Evolutionary conservation across 148 eudicot species (phyloP), one percentile per base, ranked within the genome.

Genomic region (Hydrangea macrophylla): DNA sequence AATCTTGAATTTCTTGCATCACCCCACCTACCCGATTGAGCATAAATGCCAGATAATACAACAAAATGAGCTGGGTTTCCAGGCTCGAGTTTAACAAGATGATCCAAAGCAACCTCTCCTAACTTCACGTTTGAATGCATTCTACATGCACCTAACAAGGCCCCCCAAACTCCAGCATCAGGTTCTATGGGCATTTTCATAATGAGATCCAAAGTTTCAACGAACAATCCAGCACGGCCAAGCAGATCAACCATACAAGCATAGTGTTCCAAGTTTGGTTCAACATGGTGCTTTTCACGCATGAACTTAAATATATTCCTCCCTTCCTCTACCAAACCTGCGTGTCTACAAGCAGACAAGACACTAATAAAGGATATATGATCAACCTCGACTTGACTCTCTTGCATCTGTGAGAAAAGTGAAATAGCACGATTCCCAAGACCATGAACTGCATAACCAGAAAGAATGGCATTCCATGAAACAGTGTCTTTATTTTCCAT

Each of bases 231-330:
- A 66, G 70, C 79, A n/a, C 86, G 90, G 17, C 88, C 90, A 40
- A 86, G 75, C 78, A 88, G 69, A 76, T 86, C 95, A 51, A 88
- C 87, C 87, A 84, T 80, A 75, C 90, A 86, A 70, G 95, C 84
- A 64, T 84, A 88, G 65, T 88, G 95, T 67, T 86, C 95, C 73
- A 86, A 60, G 63, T 77, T 73, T 25, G 95, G 95, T 64, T 82
- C 75, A 63, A 86, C 44, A 68, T 48, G 33, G 55, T 80, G 78
- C 30, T 68, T 72, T 42, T 83, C 65, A 18, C 37, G n/a, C 88
- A 85, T 88, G 37, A 78, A 79, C 55, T 74, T n/a, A 61, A 88
- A 88, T 62, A 88, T 63, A 53, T 62, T 70, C 60, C 69, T 82
- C 44, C 85, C 95, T 82, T 88, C 84, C 50, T 88, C 84, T 36